These are phyloP conservation scores for Starmerella stigmatis DNA, from an alignment of 805 yeast species.

Conservation along the genomic window DNA sequence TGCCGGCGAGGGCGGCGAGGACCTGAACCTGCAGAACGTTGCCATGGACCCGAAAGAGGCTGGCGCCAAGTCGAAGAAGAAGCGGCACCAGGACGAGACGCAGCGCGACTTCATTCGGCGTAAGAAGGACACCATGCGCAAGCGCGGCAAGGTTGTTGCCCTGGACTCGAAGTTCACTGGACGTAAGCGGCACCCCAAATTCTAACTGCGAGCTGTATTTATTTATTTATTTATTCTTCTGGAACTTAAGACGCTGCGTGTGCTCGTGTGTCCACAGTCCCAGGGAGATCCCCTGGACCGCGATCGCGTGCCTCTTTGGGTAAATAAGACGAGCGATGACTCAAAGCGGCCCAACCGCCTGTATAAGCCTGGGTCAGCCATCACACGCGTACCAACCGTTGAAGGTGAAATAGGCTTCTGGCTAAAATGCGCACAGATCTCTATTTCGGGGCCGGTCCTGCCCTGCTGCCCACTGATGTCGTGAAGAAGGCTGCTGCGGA, in stretches of 20 bases:
- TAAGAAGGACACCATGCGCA: conserved; percentile 87
- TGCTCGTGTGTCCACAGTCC: too few relatives aligned
- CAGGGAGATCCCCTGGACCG: too few relatives aligned
- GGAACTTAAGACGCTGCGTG: too few relatives aligned
- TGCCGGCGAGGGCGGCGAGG: conserved; percentile 70
- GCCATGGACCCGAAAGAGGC: conserved; percentile 48
- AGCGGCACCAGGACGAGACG: conserved; percentile 52
- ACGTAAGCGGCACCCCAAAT: conserved; percentile 61
- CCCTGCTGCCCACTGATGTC: conserved; percentile 72
- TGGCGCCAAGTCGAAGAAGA: conserved; percentile 26
- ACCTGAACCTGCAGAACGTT: conserved; percentile 68
- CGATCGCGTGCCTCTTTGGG: too few relatives aligned
- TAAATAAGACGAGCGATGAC: too few relatives aligned
- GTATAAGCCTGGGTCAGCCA: too few relatives aligned
- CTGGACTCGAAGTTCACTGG: conserved; percentile 86
- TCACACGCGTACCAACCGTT: too few relatives aligned
- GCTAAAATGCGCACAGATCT: conserved; percentile 24
- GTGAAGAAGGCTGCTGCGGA: conserved; percentile 82
- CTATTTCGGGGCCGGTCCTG: conserved; percentile 99
- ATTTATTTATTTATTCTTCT: conserved; percentile 13
- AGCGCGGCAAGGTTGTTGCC: conserved; percentile 82
- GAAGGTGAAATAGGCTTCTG: too few relatives aligned
- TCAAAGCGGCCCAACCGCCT: too few relatives aligned
- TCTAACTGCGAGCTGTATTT: conserved; percentile 31
- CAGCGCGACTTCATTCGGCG: conserved; percentile 72